A percentile compares a stretch with the other conserved stretches of the same genome.
These are phyloP conservation scores for Arabis alpina DNA, from an alignment of 345 rosid species.

Conservation along the genomic window DNA sequence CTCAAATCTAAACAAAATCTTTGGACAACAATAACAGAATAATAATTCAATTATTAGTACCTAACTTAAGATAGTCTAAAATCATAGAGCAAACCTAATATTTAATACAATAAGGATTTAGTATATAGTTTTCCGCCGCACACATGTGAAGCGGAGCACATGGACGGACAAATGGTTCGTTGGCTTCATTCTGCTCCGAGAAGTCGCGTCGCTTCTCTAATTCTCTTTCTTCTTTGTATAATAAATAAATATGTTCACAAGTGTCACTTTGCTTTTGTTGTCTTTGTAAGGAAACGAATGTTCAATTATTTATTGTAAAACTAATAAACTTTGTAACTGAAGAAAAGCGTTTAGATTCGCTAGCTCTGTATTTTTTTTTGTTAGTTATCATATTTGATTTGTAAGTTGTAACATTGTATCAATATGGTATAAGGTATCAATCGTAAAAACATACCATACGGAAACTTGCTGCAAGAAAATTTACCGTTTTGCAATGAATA, in stretches of 20 bases:
- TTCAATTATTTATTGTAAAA: neutral
- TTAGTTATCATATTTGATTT: too few species aligned
- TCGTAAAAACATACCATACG: too few species aligned
- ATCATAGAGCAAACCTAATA: conserved; percentile 14
- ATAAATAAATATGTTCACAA: neutral
- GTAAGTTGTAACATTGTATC: too few species aligned
- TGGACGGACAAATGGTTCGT: conserved; percentile 33
- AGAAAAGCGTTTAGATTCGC: neutral
- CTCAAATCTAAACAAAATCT: conserved; percentile 1
- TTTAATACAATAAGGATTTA: conserved; percentile 6
- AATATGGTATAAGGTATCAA: too few species aligned
- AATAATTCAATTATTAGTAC: neutral
- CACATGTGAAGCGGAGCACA: conserved; percentile 34
- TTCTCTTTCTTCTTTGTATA: conserved; percentile 2
- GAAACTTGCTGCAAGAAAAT: too few species aligned
- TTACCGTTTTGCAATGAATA: conserved; percentile 13
- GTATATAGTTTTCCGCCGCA: conserved; percentile 30
- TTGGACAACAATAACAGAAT: conserved; percentile 10
- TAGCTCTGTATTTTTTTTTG: too few species aligned
- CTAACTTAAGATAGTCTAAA: conserved; percentile 11
- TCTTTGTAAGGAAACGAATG: conserved; percentile 10
- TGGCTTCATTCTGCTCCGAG: conserved; percentile 56
- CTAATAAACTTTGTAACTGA: neutral
- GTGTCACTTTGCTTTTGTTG: conserved; percentile 27
- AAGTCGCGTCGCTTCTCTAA: conserved; percentile 53